Evolutionary conservation across 2,329 filamentous ascomycete genomes (phyloP), one percentile per base, ranked within the genome.

Genomic region (Aphanoascus verrucosus): DNA sequence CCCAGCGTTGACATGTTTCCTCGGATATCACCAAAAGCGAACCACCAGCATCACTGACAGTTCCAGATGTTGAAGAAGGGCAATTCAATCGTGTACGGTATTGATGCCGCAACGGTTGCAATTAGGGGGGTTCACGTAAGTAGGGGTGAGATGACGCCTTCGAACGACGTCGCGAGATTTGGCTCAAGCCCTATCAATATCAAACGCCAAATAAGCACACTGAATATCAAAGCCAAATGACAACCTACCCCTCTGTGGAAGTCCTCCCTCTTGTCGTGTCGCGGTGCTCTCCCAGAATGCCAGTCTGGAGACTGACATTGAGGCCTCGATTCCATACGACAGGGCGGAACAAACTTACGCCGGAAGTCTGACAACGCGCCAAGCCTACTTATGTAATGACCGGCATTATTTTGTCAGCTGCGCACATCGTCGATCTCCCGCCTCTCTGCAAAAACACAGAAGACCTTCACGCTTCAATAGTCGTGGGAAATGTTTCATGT

Each of bases 1-100:
- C 37, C 35, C 41, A 23, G 41, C 20, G 9, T 19, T 47, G 19
- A 38, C 54, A 56, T 56, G 41, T 49, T 56, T 53, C 40, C 41
- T 5, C 19, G 38, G 46, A 20, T 44, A 50, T 53, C 50, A 52
- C 44, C 40, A 14, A 49, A 31, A 46, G 23, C 12, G 14, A 5
- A 23, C 35, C 42, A 45, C 32, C 42, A 47, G 31, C 54, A 54
- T 52, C 42, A 31, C 44, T 31, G 5, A 15, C 17, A 23, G 46
- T 40, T n/a, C 42, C 34, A 12, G 12, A 19, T 43, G 32, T 7
- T n/a, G 28, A 44, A 19, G 8, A 35, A 23, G 8, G 32, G 28
- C 28, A 14, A 12, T 50, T 12, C 40, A 38, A 51, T 37, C 15
- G 49, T n/a, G 12, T n/a, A 17, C 12, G 23, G 28, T 19, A 34